These are phyloP conservation scores for Tremella yokohamensis DNA, from an alignment of 768 basidiomycete species.

Conservation along the genomic window DNA sequence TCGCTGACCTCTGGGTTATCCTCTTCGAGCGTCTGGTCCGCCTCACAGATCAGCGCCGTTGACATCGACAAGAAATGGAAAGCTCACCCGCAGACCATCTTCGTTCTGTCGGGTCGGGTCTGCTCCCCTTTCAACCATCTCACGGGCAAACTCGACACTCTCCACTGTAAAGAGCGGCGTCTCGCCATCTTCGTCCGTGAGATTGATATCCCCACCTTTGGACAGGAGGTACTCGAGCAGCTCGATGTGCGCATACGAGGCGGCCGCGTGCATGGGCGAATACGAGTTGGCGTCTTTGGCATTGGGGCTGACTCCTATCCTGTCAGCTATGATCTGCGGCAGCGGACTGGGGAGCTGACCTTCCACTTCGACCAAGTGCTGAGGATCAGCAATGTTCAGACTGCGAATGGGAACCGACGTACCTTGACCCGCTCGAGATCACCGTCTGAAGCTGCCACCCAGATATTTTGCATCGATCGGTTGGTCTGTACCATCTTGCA, in stretches of 20 bases:
- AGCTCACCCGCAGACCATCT: slow-evolving; percentile 71
- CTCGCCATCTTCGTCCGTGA: slow-evolving; percentile 81
- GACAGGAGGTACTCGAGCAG: slow-evolving; percentile 74
- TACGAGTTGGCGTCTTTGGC: slow-evolving; percentile 47
- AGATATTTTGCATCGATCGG: slow-evolving; percentile 61
- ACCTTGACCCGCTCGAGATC: slow-evolving; percentile 74
- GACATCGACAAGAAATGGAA: not conserved
- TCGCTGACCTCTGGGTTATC: slow-evolving; percentile 41
- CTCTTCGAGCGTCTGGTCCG: slow-evolving; percentile 42
- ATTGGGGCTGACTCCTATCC: slow-evolving; percentile 29
- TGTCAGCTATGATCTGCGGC: not conserved
- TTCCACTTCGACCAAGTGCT: slow-evolving; percentile 39
- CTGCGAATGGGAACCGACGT: slow-evolving; percentile 22
- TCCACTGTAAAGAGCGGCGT: slow-evolving; percentile 90
- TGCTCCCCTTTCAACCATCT: slow-evolving; percentile 76
- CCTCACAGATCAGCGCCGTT: slow-evolving; percentile 18
- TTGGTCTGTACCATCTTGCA: slow-evolving; percentile 40
- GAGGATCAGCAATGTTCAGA: not conserved
- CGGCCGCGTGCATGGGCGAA: slow-evolving; percentile 71
- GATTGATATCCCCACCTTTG: slow-evolving; percentile 81
- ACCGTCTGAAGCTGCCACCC: slow-evolving; percentile 90
- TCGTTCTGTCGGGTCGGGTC: slow-evolving; percentile 61
- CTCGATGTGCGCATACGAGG: slow-evolving; percentile 78
- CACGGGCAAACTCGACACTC: slow-evolving; percentile 69
- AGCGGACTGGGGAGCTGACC: slow-evolving; percentile 12